Conservation (phyloP, 352 stramenopile species). For the Phytophthora crassamura region DNA sequence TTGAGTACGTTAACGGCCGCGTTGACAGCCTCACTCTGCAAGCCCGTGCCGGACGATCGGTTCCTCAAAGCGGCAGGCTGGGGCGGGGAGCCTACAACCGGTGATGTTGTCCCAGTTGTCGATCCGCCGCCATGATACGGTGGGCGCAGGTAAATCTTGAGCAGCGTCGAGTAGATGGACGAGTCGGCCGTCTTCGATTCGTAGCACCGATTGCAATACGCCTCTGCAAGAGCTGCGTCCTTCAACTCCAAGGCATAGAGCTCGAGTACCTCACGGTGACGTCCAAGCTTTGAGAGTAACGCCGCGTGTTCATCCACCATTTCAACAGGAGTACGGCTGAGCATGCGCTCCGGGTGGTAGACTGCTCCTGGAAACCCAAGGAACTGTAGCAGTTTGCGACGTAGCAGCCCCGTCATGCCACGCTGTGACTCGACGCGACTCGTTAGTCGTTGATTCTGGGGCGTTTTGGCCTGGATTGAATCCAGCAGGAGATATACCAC, state of each 20-base stretch:
- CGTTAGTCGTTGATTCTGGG: conserved; percentile 45
- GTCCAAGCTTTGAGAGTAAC: conserved; percentile 73
- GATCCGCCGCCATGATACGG: conserved; percentile 20
- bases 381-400: conserved; percentile 72
- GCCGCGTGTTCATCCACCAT: conserved; percentile 87
- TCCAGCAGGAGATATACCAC: conserved; percentile 82
- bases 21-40: conserved; percentile 66
- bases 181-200: conserved; percentile 74
- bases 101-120: conserved; percentile 19
- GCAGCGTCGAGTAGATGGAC: conserved; percentile 83
- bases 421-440: conserved; percentile 64
- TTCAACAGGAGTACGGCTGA: conserved; percentile 72
- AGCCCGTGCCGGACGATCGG: conserved; percentile 19
- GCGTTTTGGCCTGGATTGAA: conserved; percentile 58
- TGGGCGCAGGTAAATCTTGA: conserved; percentile 78
- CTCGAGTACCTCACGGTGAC: conserved; percentile 83
- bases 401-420: conserved; percentile 61
- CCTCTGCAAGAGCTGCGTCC: conserved; percentile 73
- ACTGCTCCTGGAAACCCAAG: conserved; percentile 56
- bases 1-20: conserved; percentile 80
- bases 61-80: conserved; percentile 27
- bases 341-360: conserved; percentile 84
- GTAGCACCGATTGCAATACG: conserved; percentile 86
- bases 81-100: conserved; percentile 29
- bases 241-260: conserved; percentile 82